phyloP scores from a whole-genome alignment of 2,329 filamentous ascomycete species.

The Ascochyta lentis region DNA sequence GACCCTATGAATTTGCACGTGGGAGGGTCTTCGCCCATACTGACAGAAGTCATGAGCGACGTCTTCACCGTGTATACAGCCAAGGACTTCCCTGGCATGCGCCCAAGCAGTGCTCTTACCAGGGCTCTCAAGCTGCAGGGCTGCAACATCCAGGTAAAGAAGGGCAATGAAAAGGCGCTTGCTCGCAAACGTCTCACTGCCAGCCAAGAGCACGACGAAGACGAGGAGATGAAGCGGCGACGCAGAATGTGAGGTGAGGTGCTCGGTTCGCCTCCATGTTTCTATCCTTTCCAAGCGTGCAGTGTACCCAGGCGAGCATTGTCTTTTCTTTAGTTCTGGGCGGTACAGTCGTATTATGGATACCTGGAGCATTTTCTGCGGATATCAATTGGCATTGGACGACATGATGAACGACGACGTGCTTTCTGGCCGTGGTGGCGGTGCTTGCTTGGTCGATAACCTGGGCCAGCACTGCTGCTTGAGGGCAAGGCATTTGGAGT shows the following conservation, averaged over 20 bases:
- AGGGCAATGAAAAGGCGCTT: conserved; percentile 73
- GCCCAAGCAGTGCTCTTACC: conserved; percentile 75
- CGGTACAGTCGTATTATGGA: conserved; percentile 37
- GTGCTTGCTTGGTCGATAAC: conserved; percentile 37
- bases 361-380: conserved; percentile 43
- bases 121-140: conserved; percentile 79
- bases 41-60: conserved; percentile 67
- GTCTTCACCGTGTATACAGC: conserved; percentile 82
- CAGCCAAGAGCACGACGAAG: conserved; percentile 51
- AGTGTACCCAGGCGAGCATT: conserved; percentile 1
- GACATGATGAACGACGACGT: conserved; percentile 39
- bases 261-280: conserved; percentile 5
- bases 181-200: conserved; percentile 50
- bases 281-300: background rate
- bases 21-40: conserved; percentile 57
- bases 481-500: conserved; percentile 41
- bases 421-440: conserved; percentile 14
- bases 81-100: conserved; percentile 87
- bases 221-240: conserved; percentile 47
- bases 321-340: conserved; percentile 28
- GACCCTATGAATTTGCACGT: conserved; percentile 66
- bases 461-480: conserved; percentile 27
- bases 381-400: conserved; percentile 45
- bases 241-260: conserved; percentile 40
- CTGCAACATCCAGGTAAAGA: conserved; percentile 85